Evolutionary conservation across 1,284 basidiomycete species (phyloP), one percentile per base, ranked within the genome.

Genomic region (Malassezia vespertilionis): DNA sequence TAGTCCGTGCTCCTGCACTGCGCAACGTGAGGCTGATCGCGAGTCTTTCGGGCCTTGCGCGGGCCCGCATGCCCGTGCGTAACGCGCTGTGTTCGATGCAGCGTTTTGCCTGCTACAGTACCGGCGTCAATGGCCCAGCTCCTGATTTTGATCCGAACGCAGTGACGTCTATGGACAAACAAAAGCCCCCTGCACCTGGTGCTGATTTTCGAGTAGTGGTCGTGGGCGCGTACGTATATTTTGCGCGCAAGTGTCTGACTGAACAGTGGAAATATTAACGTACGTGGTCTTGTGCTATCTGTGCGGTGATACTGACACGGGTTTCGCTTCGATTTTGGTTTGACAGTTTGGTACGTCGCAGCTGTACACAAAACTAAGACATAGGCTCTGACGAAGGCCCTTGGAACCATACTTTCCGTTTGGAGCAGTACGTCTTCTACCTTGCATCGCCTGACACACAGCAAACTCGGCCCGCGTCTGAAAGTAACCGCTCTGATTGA

Each of bases 401-500:
- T 1, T 70, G 67, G 67, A 70, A 70, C 56, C 67, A 70, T 57
- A 60, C 62, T 24, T 68, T 67, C 60, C 63, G 63, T 42, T 60
- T 66, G 40, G 63, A 66, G 45, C 63, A 64, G 46, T 53, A 38
- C 27, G 51, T n/a, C n/a, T n/a, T n/a, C n/a, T n/a, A n/a, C n/a
- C n/a, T n/a, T 49, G 15, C 14, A 2, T n/a, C 22, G 18, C 10
- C 24, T 5, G 18, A 3, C 31, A 4, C 9, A 12, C 43, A 90
- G 83, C 75, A 95, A 97, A 76, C 84, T 97, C 52, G 91, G 91
- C 36, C 84, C 82, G 18, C 86, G 91, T 63, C 83, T 97, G 72
- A 95, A 93, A 73, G 88, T 97, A 44, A 80, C 87, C 45, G 91
- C 87, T 12, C 77, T 97, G 48, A 84, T 97, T 64, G 91, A 97